Evolutionary conservation across 1,284 basidiomycete genomes (phyloP), one percentile per base, ranked within the genome.

Genomic region (Ustilago xerochloae): DNA sequence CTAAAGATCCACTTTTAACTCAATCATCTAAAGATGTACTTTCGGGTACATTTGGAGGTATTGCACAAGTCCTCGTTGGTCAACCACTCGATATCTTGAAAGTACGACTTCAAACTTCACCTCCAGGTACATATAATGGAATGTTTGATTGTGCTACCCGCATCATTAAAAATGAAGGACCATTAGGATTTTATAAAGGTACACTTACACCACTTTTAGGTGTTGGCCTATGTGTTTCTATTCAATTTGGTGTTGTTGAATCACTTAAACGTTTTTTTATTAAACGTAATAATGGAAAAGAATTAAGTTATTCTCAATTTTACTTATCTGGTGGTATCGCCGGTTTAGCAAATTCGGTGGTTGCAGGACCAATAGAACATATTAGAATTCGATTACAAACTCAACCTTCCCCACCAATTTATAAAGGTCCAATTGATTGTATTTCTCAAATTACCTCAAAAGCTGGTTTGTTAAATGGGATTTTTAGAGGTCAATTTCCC

Each of bases 41-140:
- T 8, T 60, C 77, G 1, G 79, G 79, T 30, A 74, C 92, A 18
- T 89, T 89, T 28, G 94, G 94, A 50, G 94, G 94, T 47, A 90
- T 95, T 77, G 90, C 91, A 50, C 94, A 97, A 88, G 93, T 93
- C 35, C 88, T 97, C 41, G 93, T 96, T 54, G 94, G 94, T 46
- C 94, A 97, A 86, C 93, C 94, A 18, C 96, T 97, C 84, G 95
- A 97, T 86, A 97, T 97, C 74, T 92, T 96, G 86, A 97, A 97
- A 90, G 87, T 88, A 89, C 90, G 95, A 70, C 92, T 98, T 88
- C 96, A 99, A 89, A 97, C 94, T 7, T 89, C 93, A n/a, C 88
- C 93, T 13, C 90, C 90, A 76, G 94, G 94, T 52, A 94, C 92
- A 6, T 97, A 96, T 86, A 69, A 86, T 55, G 92, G 93, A 59